Evolutionary conservation across 345 rosid species (phyloP), one percentile per base, ranked within the genome.

Genomic region (Noccaea caerulescens): DNA sequence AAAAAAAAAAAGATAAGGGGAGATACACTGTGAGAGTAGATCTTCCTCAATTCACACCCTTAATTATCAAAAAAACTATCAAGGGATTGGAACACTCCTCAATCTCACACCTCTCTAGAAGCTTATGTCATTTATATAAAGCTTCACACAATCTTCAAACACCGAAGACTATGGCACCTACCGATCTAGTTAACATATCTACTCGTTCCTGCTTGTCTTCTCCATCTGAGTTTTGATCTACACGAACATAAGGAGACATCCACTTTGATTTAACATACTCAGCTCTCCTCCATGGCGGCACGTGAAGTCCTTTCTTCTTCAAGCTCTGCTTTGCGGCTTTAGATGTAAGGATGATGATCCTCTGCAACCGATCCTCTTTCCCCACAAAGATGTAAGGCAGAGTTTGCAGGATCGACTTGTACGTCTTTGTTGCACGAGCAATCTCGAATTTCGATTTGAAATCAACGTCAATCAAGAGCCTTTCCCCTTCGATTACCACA

Each of bases 221-320:
- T 10, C 11, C 71, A 36, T 52, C 63, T 23, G 68, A 46, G 11
- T 8, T 71, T n/a, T n/a, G 61, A 27, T 18, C 38, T 11, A 43
- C 47, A 63, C 88, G 82, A 1, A 79, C 73, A 71, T 74, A 75
- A 63, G 84, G 73, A 58, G 98, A 82, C 32, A 91, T 78, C 98
- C 98, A 93, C 58, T 92, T 92, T 20, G 98, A 87, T 63, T 81
- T 79, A 64, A 95, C 81, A 78, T 94, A 94, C 71, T 86, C 94
- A 1, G 81, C 82, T 80, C 85, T 90, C 66, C 98, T 87, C 98
- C 97, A 95, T 0, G 99, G 97, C 33, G 99, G 87, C 38, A 90
- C 42, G 51, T 80, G 90, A 90, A 95, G 91, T 16, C 92, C 97
- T 57, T 86, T 92, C 84, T 90, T 95, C 88, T 86, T 95, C 82